Percentiles rank a stretch among this genome's conserved stretches.
phyloP scores from a whole-genome alignment of 2,329 filamentous ascomycete genomes.

The Cercospora sojina region DNA sequence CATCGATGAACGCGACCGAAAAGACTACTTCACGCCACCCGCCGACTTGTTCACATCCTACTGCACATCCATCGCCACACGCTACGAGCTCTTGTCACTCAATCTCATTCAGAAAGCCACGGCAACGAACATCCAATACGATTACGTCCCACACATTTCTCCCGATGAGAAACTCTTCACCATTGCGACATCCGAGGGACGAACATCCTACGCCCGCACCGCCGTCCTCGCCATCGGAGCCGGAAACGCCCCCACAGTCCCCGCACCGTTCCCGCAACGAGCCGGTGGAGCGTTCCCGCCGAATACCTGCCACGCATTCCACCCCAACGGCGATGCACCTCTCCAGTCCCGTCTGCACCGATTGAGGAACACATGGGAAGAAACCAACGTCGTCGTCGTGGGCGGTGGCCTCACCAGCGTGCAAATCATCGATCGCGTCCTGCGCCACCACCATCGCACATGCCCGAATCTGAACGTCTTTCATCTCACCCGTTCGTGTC shows the following conservation, averaged over 20 bases:
- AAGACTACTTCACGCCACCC: slow-evolving; percentile 49
- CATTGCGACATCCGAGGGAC: slow-evolving; percentile 53
- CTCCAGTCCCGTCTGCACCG: slow-evolving; percentile 40
- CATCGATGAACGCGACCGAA: slow-evolving; percentile 49
- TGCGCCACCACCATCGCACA: not conserved
- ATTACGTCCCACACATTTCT: slow-evolving; percentile 46
- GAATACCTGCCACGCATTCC: slow-evolving; percentile 66
- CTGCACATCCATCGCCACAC: slow-evolving; percentile 42
- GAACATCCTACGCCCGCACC: slow-evolving; percentile 56
- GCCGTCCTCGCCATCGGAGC: slow-evolving; percentile 72
- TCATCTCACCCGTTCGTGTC: slow-evolving; percentile 64
- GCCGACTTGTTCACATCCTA: slow-evolving; percentile 44
- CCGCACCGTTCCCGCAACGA: slow-evolving; percentile 35
- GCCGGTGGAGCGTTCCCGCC: slow-evolving; percentile 29
- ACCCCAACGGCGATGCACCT: slow-evolving; percentile 47
- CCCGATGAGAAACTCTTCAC: slow-evolving; percentile 61
- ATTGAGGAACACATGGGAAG: slow-evolving; percentile 47
- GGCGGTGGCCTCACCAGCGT: slow-evolving; percentile 76
- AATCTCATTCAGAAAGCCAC: slow-evolving; percentile 60
- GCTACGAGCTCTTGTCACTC: slow-evolving; percentile 49
- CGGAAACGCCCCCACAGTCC: slow-evolving; percentile 58
- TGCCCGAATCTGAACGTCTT: slow-evolving; percentile 56
- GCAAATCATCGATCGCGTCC: slow-evolving; percentile 66
- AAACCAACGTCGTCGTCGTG: slow-evolving; percentile 68
- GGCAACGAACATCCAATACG: slow-evolving; percentile 62